phyloP scores from a whole-genome alignment of 306 rosid genomes.

The Glycine tomentella region DNA sequence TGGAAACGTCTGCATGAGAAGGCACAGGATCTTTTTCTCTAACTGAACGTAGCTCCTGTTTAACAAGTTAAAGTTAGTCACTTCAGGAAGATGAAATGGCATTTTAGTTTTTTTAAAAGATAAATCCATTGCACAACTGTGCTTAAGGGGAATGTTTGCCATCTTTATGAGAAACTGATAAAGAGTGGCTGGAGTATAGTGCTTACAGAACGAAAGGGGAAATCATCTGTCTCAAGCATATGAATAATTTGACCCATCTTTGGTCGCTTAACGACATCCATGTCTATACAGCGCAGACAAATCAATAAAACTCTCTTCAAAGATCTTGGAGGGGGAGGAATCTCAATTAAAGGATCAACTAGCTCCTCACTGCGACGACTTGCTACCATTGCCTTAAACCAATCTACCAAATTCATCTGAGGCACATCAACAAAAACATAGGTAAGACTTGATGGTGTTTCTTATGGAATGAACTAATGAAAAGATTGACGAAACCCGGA shows the following conservation, averaged over 20 bases:
- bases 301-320: constrained; percentile 83
- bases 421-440: constrained; percentile 26
- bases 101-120: not conserved
- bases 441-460: constrained; percentile 17
- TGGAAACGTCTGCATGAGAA: constrained; percentile 50
- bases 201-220: constrained; percentile 88
- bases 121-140: not conserved
- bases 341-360: constrained; percentile 78
- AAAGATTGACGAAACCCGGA: constrained; percentile 5
- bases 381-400: constrained; percentile 94
- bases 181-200: constrained; percentile 6
- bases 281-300: constrained; percentile 90
- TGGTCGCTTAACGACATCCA: constrained; percentile 88
- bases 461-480: constrained; percentile 13
- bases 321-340: constrained; percentile 78
- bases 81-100: constrained; percentile 5
- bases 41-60: constrained; percentile 74
- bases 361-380: constrained; percentile 88
- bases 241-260: constrained; percentile 99
- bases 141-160: constrained; percentile 16
- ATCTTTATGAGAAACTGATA: constrained; percentile 2
- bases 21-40: constrained; percentile 62
- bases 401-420: constrained; percentile 98
- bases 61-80: constrained; percentile 36
- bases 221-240: constrained; percentile 97